These are phyloP conservation scores for Apiospora koreana DNA, from an alignment of 2,329 filamentous ascomycete genomes.

Conservation along the genomic window DNA sequence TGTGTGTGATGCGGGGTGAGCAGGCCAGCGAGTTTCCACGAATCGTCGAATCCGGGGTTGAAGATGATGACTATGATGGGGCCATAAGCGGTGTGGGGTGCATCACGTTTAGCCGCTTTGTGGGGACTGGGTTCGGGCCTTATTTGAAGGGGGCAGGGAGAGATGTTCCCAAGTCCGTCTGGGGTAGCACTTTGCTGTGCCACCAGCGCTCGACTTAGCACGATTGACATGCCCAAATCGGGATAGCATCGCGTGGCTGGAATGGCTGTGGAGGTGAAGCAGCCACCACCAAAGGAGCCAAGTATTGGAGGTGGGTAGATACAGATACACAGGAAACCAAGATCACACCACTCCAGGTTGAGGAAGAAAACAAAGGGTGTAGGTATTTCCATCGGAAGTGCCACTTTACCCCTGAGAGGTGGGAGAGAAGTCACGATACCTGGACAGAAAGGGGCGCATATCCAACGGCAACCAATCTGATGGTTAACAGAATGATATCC, in stretches of 20 bases:
- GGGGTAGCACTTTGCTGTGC: conserved; percentile 1
- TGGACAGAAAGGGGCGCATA: too few relatives aligned
- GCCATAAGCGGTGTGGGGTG: background rate
- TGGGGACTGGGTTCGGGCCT: background rate
- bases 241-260: background rate
- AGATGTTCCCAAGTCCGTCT: background rate
- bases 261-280: too few relatives aligned
- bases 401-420: background rate
- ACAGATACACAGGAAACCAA: background rate
- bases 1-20: background rate
- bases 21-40: background rate
- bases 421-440: background rate
- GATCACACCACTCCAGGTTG: background rate
- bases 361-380: background rate
- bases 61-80: background rate
- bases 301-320: background rate
- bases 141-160: background rate
- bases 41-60: background rate
- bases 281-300: too few relatives aligned
- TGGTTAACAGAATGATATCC: background rate
- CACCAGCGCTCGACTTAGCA: background rate
- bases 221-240: background rate
- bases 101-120: background rate
- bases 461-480: background rate
- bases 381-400: background rate